Evolutionary conservation across 306 rosid genomes (phyloP), one percentile per base, ranked within the genome.

Genomic region (Canavalia gladiata): DNA sequence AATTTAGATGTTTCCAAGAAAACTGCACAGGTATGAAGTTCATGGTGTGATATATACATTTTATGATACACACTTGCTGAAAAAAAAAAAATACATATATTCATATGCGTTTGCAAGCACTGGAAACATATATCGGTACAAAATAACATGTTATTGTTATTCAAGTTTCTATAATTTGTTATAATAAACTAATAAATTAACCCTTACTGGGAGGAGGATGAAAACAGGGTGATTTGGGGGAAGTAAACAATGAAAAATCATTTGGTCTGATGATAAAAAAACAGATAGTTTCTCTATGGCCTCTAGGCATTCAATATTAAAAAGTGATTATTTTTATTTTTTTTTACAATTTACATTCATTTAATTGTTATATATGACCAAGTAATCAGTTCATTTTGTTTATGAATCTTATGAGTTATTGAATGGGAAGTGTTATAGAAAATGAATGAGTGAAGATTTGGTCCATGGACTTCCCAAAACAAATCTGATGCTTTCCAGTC

Each of bases 1-100:
- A 92, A 84, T 92, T 86, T 90, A 82, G 99, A 93, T 83, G 86
- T 90, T 65, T 89, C 98, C 63, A 96, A 87, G 87, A 96, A 93
- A 90, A 55, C 81, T 55, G 92, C 97, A 60, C 97, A 90, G 94
- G 99, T 93, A 91, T 73, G 79, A 69, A 58, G 47, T 64, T 80
- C 57, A 55, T 65, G 56, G 72, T 4, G 70, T 80, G 41, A n/a
- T 49, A 68, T 62, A 68, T 74, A 64, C 9, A 41, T 59, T 79
- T 59, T 77, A 50, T 78, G 67, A 60, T 13, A 25, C 51, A 58
- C 10, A 66, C 41, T 12, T 30, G 47, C 50, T 1, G 7, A 8
- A 60, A 75, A 52, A 59, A 52, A 1, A 52, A 51, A 52, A 1
- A 18, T 56, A 50, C 35, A 41, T 60, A 18, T 60, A 29, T 28